phyloP scores from a whole-genome alignment of 345 rosid species.

The Bretschneidera sinensis region DNA sequence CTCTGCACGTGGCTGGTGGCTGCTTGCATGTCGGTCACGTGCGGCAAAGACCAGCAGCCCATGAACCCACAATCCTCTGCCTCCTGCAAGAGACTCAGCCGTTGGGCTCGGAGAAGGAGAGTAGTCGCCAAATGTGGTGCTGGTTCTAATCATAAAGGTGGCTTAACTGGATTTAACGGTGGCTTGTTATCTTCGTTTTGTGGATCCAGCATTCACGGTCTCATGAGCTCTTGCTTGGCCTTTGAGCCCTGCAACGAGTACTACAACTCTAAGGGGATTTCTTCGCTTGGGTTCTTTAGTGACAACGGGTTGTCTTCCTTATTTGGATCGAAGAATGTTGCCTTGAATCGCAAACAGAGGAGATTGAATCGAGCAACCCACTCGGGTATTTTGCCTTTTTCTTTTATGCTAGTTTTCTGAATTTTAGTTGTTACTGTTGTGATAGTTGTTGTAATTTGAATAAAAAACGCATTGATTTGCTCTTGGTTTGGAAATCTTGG shows the following conservation, averaged over 20 bases:
- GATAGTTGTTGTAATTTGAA: background rate
- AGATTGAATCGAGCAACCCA: slow-evolving; percentile 32
- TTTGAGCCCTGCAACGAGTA: slow-evolving; percentile 65
- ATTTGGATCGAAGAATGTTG: slow-evolving; percentile 37
- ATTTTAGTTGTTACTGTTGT: background rate
- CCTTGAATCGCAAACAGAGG: slow-evolving; percentile 38
- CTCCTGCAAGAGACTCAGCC: slow-evolving; percentile 25
- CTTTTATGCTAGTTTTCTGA: background rate
- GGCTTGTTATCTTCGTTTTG: slow-evolving; percentile 27
- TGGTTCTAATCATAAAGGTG: background rate
- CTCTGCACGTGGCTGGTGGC: slow-evolving; percentile 87
- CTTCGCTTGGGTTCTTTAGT: slow-evolving; percentile 26
- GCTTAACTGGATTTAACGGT: background rate
- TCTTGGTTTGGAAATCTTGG: background rate
- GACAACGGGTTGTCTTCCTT: slow-evolving; percentile 21
- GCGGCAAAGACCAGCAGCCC: slow-evolving; percentile 31
- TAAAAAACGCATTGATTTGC: background rate
- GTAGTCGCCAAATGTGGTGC: slow-evolving; percentile 27
- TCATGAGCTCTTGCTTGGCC: slow-evolving; percentile 56
- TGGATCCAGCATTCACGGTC: slow-evolving; percentile 48
- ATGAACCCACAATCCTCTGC: slow-evolving; percentile 18
- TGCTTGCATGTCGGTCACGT: slow-evolving; percentile 75
- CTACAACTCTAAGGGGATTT: slow-evolving; percentile 39
- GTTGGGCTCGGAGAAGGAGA: slow-evolving; percentile 43
- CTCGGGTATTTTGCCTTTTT: slow-evolving; percentile 33